These are phyloP conservation scores for Phytopythium delawarense DNA, from an alignment of 352 stramenopile genomes.

Conservation along the genomic window DNA sequence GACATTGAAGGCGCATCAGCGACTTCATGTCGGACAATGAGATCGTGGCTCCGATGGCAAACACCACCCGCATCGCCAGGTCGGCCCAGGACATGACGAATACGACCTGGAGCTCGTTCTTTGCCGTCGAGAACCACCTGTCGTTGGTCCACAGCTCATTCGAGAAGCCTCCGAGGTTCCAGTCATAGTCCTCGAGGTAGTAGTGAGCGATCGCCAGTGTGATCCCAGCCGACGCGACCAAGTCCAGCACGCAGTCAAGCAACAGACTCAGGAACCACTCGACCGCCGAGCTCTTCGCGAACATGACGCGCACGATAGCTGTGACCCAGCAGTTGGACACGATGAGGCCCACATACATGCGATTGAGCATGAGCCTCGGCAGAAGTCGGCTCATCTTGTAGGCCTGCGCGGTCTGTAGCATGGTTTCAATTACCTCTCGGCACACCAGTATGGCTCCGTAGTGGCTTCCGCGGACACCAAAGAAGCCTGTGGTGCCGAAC, in stretches of 20 bases:
- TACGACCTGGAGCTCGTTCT: conserved; percentile 20
- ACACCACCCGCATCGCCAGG: conserved; percentile 12
- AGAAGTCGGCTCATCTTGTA: conserved; percentile 24
- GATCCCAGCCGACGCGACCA: conserved; percentile 31
- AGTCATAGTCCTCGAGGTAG: conserved; percentile 8
- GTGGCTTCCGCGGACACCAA: conserved; percentile 12
- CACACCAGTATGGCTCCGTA: conserved; percentile 17
- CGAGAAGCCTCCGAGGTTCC: conserved; percentile 3
- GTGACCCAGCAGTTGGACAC: conserved; percentile 30
- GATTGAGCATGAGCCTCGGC: conserved; percentile 10
- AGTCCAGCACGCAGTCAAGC: conserved; percentile 29
- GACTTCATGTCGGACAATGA: conserved; percentile 17
- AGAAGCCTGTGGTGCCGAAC: conserved; percentile 7
- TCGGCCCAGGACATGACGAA: conserved; percentile 24
- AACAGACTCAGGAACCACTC: conserved; percentile 28
- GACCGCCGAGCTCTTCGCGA: conserved; percentile 10
- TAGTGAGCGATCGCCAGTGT: background rate
- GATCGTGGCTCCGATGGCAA: conserved; percentile 15
- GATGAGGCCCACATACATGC: conserved; percentile 16
- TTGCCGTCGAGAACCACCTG: conserved; percentile 1
- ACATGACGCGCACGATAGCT: conserved; percentile 20
- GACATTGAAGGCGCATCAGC: conserved; percentile 5
- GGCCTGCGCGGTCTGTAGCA: conserved; percentile 24
- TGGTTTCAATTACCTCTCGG: conserved; percentile 26
- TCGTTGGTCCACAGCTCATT: conserved; percentile 1